phyloP scores from a whole-genome alignment of 768 basidiomycete genomes.

The Amanita rubescens region DNA sequence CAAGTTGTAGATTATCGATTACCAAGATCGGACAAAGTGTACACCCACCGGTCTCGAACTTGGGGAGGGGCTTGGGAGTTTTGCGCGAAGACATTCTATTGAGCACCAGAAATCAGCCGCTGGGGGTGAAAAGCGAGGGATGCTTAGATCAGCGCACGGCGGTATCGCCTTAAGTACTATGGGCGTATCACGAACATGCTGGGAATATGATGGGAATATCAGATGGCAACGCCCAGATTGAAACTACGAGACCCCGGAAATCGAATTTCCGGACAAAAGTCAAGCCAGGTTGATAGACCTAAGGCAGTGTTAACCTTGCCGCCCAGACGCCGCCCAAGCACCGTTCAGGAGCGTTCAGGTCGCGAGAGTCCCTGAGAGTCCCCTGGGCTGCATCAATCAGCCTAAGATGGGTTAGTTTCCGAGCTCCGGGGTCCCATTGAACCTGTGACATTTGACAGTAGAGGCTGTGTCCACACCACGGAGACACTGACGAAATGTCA shows the following conservation, averaged over 20 bases:
- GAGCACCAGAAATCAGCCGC: constrained; percentile 1
- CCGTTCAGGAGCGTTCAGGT: too few species aligned
- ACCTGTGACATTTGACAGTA: too few species aligned
- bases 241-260: background rate
- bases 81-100: constrained; percentile 4
- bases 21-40: constrained; percentile 14
- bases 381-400: too few species aligned
- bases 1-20: constrained; percentile 20
- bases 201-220: background rate
- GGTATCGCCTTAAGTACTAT: background rate
- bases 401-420: too few species aligned
- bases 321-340: too few species aligned
- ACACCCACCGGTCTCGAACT: constrained; percentile 8
- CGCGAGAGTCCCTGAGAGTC: too few species aligned
- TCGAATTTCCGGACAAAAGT: too few species aligned
- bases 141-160: background rate
- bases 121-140: background rate
- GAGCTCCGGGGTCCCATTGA: too few species aligned
- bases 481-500: too few species aligned
- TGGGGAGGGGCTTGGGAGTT: constrained; percentile 2
- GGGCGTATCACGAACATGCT: background rate
- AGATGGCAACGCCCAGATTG: background rate
- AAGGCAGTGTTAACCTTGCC: too few species aligned
- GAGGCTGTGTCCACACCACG: too few species aligned
- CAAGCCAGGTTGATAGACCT: too few species aligned